Evolutionary conservation across 495 filamentous ascomycete species (phyloP), one percentile per base, ranked within the genome.

Genomic region (Delitschia confertaspora): DNA sequence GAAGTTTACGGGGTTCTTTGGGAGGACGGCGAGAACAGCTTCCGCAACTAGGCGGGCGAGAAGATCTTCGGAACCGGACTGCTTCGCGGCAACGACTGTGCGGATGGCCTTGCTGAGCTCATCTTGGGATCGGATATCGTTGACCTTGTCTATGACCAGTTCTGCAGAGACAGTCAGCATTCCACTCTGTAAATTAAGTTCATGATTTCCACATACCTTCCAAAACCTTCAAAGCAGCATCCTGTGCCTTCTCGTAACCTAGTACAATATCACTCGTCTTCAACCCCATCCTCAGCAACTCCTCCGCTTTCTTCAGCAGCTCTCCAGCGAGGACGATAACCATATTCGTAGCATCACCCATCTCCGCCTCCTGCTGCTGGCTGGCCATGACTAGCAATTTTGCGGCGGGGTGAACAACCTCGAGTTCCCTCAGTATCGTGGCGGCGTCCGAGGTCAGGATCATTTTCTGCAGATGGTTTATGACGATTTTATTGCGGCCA

Each of bases 391-490:
- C 93, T n/a, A 96, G 69, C 38, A 99, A 70, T 67, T 99, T 99
- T 8, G 93, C 93, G 29, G 93, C 93, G 44, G 93, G 93, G 67
- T 99, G 93, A 22, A 99, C 89, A 33, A 99, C 93, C 60, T 99
- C 93, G 61, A 99, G 75, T 65, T 99, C 93, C 57, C 87, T 82
- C 41, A 99, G 72, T 51, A 99, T 99, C 19, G 91, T 95, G 50
- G 93, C 93, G 27, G 93, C 93, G 62, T 99, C 93, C 33, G 87
- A 95, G 45, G 93, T 99, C 45, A 99, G 74, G 49, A 95, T 89
- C 91, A 96, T 95, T 74, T 99, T 99, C 68, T 95, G 88, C 45
- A 99, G 74, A 70, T 99, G 93, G 69, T 96, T 99, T 73, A 99
- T 95, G 70, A 99, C 85, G 65, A 99, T 95, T 72, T 99, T 99